Conservation (phyloP, 164 flowering plant species). For the Vitis rotundifolia region DNA sequence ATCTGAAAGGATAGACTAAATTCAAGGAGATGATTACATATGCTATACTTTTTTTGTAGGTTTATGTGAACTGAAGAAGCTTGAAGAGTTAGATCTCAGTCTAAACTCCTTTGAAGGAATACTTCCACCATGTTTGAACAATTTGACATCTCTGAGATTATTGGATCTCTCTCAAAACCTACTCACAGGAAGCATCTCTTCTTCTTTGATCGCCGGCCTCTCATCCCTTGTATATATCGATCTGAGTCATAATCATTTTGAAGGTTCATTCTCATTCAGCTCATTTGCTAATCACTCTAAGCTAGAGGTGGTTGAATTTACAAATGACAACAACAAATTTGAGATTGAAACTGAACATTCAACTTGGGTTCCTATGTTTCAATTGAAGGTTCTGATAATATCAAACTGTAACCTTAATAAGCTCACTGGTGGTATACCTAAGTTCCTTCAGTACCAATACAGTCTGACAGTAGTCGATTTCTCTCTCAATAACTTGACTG, state of each 20-base stretch:
- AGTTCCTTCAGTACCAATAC: neutral
- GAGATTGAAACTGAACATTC: neutral
- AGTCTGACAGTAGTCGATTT: neutral
- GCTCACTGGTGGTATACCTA: neutral
- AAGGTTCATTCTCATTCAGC: too few species aligned
- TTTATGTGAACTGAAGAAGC: neutral
- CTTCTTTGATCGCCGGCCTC: too few species aligned
- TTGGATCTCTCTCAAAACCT: too few species aligned
- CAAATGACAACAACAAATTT: neutral
- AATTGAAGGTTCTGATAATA: neutral
- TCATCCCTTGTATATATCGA: too few species aligned
- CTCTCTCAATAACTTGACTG: slow-evolving; percentile 9
- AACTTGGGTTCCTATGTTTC: slow-evolving; percentile 5
- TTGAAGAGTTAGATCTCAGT: slow-evolving; percentile 1
- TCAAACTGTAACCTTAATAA: slow-evolving; percentile 2
- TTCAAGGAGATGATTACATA: neutral
- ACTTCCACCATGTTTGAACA: neutral
- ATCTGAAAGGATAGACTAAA: neutral
- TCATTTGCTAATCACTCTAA: neutral
- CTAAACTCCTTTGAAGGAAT: neutral
- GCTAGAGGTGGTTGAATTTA: slow-evolving; percentile 1
- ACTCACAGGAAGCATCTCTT: too few species aligned
- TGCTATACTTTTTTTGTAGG: neutral
- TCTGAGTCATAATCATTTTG: too few species aligned
- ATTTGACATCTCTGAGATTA: neutral